Evolutionary conservation across 2,329 filamentous ascomycete species (phyloP), one percentile per base, ranked within the genome.

Genomic region (Cladosporium sp.): DNA sequence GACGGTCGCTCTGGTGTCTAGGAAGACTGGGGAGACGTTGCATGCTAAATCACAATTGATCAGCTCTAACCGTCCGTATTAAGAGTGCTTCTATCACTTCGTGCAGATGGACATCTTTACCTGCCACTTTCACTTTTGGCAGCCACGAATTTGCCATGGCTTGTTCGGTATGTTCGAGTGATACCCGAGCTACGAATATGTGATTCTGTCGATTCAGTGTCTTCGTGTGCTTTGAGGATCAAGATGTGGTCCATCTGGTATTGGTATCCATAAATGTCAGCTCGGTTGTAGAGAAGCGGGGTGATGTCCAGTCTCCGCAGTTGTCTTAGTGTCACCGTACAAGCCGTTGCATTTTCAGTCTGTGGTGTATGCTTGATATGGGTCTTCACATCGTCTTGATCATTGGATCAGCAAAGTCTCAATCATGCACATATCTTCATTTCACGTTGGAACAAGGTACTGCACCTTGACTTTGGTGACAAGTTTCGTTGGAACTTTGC

Each of bases 1-100:
- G 1, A 78, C 78, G 0, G 81, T 83, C 8, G 70, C 64, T 5
- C 64, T 66, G 2, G 80, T 76, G 0, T 75, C 77, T 12, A 84
- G 75, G 61, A 82, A 80, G 47, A 80, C 63, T 0, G 81, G 79
- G 6, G 74, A 61, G 22, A 66, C 68, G 55, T 72, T 66, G 58
- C 69, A 71, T 9, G 69, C 65, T 59, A 59, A 19, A 1, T 2
- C 61, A 60, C 60, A 11, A 17, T 28, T n/a, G 28, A n/a, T 30
- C 30, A 34, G 28, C n/a, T 30, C 8, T 7, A 51, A 25, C 45
- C 37, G 36, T 20, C 47, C n/a, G n/a, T n/a, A n/a, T n/a, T n/a
- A n/a, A n/a, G n/a, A 45, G 30, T 60, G 43, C 39, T 43, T 20
- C 5, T 40, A 28, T 3, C 39, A 2, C 42, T 15, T 14, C 25